Conservation (phyloP, 768 basidiomycete genomes). For the Cystofilobasidium ferigula region DNA sequence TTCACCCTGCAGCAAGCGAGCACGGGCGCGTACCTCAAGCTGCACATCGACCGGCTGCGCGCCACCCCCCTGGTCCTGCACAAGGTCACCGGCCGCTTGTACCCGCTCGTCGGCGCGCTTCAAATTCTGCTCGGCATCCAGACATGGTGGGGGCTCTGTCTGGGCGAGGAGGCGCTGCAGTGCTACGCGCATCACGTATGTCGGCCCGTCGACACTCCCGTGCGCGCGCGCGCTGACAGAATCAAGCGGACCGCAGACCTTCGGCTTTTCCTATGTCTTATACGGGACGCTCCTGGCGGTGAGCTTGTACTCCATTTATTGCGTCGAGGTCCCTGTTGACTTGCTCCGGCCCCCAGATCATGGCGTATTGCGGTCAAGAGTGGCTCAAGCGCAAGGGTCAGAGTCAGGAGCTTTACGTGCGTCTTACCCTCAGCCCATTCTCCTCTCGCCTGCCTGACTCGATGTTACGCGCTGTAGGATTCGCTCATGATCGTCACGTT, state of each 20-base stretch:
- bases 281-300: slow-evolving; percentile 17
- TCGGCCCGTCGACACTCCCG: too few relatives aligned
- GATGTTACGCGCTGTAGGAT: not conserved
- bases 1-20: slow-evolving; percentile 45
- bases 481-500: slow-evolving; percentile 27
- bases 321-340: too few relatives aligned
- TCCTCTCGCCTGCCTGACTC: not conserved
- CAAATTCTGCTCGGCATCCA: slow-evolving; percentile 18
- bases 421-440: not conserved
- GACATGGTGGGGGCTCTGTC: slow-evolving; percentile 15
- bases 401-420: slow-evolving; percentile 24
- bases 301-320: not conserved
- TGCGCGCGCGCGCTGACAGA: too few relatives aligned
- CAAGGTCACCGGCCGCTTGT: slow-evolving; percentile 19
- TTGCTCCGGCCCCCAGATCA: too few relatives aligned
- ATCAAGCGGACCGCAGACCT: slow-evolving; percentile 10
- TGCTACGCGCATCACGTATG: slow-evolving; percentile 19
- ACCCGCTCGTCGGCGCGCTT: slow-evolving; percentile 18
- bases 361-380: slow-evolving; percentile 8
- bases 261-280: slow-evolving; percentile 16
- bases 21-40: slow-evolving; percentile 79
- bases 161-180: slow-evolving; percentile 23
- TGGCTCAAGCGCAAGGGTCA: slow-evolving; percentile 12
- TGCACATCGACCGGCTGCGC: slow-evolving; percentile 55
- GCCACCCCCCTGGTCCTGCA: slow-evolving; percentile 7